Percentiles rank a stretch among this genome's conserved stretches.
These are phyloP conservation scores for Mycosphaerella sp. DNA, from an alignment of 2,329 filamentous ascomycete genomes.

Conservation along the genomic window DNA sequence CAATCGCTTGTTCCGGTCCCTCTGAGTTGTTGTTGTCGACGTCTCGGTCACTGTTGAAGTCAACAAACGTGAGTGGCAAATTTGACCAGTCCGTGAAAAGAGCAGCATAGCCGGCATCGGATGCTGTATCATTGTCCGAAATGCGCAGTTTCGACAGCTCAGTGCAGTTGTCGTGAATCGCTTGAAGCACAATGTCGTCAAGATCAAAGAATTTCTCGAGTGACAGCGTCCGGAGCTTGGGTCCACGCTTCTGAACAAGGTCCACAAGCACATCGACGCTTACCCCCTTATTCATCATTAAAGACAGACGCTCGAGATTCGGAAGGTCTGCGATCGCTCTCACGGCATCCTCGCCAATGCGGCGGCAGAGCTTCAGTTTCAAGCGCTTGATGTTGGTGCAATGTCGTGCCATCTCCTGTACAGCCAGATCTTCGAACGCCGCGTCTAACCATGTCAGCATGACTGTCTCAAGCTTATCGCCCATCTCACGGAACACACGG, in stretches of 20 bases:
- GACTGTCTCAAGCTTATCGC: slow-evolving; percentile 58
- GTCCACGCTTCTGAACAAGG: slow-evolving; percentile 58
- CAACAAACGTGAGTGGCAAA: slow-evolving; percentile 60
- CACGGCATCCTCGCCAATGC: slow-evolving; percentile 61
- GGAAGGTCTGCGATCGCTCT: slow-evolving; percentile 55
- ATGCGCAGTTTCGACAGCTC: slow-evolving; percentile 71
- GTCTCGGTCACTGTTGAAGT: slow-evolving; percentile 72
- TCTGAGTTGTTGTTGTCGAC: slow-evolving; percentile 65
- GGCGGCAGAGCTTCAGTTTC: slow-evolving; percentile 76
- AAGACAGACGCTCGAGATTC: slow-evolving; percentile 66
- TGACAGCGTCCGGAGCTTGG: slow-evolving; percentile 68
- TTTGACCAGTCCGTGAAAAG: slow-evolving; percentile 76
- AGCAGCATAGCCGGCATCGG: slow-evolving; percentile 64
- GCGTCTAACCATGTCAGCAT: slow-evolving; percentile 80
- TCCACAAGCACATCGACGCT: slow-evolving; percentile 53
- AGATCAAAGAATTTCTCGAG: slow-evolving; percentile 61
- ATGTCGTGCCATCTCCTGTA: slow-evolving; percentile 54
- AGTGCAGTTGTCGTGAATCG: slow-evolving; percentile 64
- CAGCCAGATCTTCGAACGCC: slow-evolving; percentile 67
- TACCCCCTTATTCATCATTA: slow-evolving; percentile 58
- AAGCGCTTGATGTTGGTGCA: slow-evolving; percentile 67
- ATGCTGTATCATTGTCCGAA: slow-evolving; percentile 67
- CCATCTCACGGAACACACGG: slow-evolving; percentile 60
- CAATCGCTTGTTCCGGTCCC: slow-evolving; percentile 57
- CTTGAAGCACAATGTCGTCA: slow-evolving; percentile 63